Evolutionary conservation across 768 basidiomycete species (phyloP).

Genomic region (Amanita muscaria): DNA sequence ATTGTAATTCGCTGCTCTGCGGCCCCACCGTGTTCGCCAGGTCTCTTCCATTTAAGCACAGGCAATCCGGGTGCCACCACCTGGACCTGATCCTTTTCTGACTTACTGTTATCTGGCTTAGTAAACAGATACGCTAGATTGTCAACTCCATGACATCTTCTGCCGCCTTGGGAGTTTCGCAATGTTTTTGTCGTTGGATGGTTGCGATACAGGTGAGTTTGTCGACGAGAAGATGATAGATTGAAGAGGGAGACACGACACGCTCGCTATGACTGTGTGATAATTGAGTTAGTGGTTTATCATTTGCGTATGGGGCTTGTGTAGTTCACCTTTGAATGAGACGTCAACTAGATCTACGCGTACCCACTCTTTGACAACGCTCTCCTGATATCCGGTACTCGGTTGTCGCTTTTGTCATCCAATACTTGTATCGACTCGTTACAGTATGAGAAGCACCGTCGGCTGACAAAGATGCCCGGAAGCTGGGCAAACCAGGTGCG

Average conservation of each 20-base stretch:
- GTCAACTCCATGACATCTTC: no score
- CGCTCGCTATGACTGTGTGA: constrained; percentile 84
- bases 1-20: constrained; percentile 31
- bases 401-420: constrained; percentile 42
- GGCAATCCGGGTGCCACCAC: no score
- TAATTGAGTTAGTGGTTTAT: background rate
- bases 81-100: no score
- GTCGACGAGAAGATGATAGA: constrained; percentile 86
- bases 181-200: constrained; percentile 11
- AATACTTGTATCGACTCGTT: constrained; percentile 39
- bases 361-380: constrained; percentile 64
- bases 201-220: constrained; percentile 36
- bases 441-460: constrained; percentile 25
- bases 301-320: background rate
- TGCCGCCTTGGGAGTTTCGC: no score
- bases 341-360: constrained; percentile 73
- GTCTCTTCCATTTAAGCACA: no score
- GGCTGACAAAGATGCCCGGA: constrained; percentile 55
- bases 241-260: constrained; percentile 76
- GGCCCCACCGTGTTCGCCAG: no score
- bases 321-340: constrained; percentile 67
- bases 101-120: no score
- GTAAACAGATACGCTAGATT: no score
- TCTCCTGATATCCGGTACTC: constrained; percentile 48
- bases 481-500: constrained; percentile 54